Conservation (phyloP, 495 filamentous ascomycete species). For the Penicillium egyptiacum region DNA sequence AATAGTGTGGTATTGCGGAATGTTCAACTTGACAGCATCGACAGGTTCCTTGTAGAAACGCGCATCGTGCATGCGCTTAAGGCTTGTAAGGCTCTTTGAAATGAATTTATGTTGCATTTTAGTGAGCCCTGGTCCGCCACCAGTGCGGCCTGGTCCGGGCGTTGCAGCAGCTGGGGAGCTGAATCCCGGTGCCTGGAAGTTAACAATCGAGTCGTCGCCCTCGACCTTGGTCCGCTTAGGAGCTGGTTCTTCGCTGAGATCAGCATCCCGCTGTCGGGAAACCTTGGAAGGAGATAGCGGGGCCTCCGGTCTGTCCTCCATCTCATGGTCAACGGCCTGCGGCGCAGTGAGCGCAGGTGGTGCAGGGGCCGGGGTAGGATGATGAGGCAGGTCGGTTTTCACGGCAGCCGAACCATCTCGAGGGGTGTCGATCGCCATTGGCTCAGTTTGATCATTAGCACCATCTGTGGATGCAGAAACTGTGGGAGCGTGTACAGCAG, state of each 20-base stretch:
- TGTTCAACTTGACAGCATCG: constrained; percentile 61
- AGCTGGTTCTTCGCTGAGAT: constrained; percentile 68
- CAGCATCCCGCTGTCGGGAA: constrained; percentile 67
- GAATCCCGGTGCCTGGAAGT: constrained; percentile 41
- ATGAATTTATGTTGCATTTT: constrained; percentile 58
- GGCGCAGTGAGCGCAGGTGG: constrained; percentile 18
- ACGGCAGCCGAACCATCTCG: constrained; percentile 17
- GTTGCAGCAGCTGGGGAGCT: constrained; percentile 32
- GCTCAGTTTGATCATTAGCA: constrained; percentile 12
- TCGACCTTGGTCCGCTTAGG: constrained; percentile 74
- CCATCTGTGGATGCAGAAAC: constrained; percentile 12
- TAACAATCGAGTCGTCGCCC: constrained; percentile 31
- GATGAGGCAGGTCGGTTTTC: constrained; percentile 40
- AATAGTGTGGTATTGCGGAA: constrained; percentile 68
- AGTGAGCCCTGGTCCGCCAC: constrained; percentile 44
- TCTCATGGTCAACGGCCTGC: constrained; percentile 38
- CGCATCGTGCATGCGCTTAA: constrained; percentile 80
- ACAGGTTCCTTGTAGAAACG: constrained; percentile 74
- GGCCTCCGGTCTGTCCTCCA: constrained; percentile 40
- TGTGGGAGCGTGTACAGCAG: constrained; percentile 5
- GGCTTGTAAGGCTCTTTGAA: constrained; percentile 56
- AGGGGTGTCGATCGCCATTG: constrained; percentile 23
- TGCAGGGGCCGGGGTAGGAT: constrained; percentile 24
- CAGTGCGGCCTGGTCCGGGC: constrained; percentile 9
- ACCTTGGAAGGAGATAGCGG: constrained; percentile 55